Base-by-base conservation (phyloP, 257 asterid species). In the Nyctanthes arbortristis region DNA sequence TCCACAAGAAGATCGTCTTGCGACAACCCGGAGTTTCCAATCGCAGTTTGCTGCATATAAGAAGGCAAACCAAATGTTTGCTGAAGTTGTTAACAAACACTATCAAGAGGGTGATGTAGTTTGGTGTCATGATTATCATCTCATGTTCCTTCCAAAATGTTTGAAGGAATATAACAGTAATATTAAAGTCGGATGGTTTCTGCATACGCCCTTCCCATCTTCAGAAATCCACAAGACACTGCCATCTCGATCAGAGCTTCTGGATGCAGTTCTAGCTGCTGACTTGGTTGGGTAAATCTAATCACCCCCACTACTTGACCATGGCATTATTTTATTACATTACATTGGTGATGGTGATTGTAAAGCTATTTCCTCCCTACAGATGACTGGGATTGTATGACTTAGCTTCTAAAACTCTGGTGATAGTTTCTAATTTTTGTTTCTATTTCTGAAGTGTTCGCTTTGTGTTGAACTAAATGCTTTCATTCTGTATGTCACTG, bases 121-220 rank as follows among this genome's bases (percentile, higher is more conserved):
- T 67, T 92, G 98, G 98, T 89, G 96, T 78, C 98, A 92, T 69
- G 98, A 92, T 69, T 92, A 92, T 79, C 98, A 92, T 87, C 87
- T 92, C 56, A 92, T 92, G 98, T 92, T 89, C 83, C 96, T 92
- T 32, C 98, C 98, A 4, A 79, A 88, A 79, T 92, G 84, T 74
- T 84, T 92, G 45, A 92, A 92, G 84, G 89, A 88, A 8, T 55
- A 79, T 62, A 89, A 92, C 69, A 84, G 84, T 72, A 77, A 80
- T 65, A 92, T 89, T 92, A 92, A 92, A 86, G 96, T 92, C 60
- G 98, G 98, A 45, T 92, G 98, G 98, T 92, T 92, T 82, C 84
- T 92, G 58, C 98, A 92, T 76, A 92, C 98, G 7, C 98, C 98
- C 39, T 92, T 92, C 70, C 98, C 98, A 47, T 92, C 98, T 74